Base-by-base conservation (phyloP, 148 eudicot genomes). In the Chenopodium formosanum region DNA sequence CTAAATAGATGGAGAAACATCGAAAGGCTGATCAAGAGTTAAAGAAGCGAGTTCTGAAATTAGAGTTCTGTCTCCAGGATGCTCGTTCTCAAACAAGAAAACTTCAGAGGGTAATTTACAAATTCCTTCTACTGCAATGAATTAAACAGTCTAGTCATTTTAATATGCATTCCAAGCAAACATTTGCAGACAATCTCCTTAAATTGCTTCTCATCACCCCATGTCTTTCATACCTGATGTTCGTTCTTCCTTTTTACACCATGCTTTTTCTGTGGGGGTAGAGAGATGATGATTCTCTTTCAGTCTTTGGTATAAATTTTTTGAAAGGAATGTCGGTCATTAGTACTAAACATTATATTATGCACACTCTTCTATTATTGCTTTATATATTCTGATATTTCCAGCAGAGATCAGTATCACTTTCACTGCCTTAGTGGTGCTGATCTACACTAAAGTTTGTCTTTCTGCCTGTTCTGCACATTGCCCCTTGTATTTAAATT, bases 41-140 rank as follows among this genome's bases (percentile, higher is more conserved):
- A 76, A 95, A 94, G 83, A 95, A 95, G 85, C 94, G 92, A 81
- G 97, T 95, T 56, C 75, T 95, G 79, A 95, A 93, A 87, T 83
- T 95, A 88, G 99, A 95, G 79, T 93, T 95, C 79, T 94, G 99
- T 83, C 97, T 95, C 66, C 98, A 95, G 77, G 99, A 95, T 82
- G 95, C 99, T 86, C 97, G 97, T 29, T 87, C 97, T 77, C 99
- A 95, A 80, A 95, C 97, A 74, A 89, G 97, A 83, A 95, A 91
- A 86, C 97, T 95, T 78, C 94, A 94, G 86, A 90, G 97, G 91
- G 99, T 95, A 90, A 86, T 71, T 44, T 9, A 46, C 27, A 12
- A 63, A 31, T 1, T 25, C 53, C 17, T 37, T 74, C 37, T 14
- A 20, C 22, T 7, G 25, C 37, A 63, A 16, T n/a, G 1, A 60